phyloP scores from a whole-genome alignment of 1,284 basidiomycete genomes.

The Rhodotorula mucilaginosa region DNA sequence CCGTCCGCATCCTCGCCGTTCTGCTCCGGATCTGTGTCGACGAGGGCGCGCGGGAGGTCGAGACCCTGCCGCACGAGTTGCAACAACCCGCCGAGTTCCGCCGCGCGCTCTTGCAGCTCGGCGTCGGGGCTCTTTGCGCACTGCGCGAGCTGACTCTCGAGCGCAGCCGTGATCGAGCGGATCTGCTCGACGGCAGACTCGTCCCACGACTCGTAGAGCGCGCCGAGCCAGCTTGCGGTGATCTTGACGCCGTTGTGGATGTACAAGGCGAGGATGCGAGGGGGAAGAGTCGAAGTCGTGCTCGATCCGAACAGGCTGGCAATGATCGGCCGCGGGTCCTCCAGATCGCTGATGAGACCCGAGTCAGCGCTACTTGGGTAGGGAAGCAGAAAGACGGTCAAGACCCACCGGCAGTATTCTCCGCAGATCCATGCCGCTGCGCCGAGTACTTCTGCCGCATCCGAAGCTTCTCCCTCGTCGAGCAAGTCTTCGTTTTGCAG shows the following conservation, averaged over 20 bases:
- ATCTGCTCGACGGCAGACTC: slow-evolving; percentile 55
- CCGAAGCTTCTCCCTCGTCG: slow-evolving; percentile 53
- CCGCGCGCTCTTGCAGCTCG: slow-evolving; percentile 79
- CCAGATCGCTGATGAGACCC: slow-evolving; percentile 41
- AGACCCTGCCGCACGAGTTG: slow-evolving; percentile 30
- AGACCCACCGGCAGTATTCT: slow-evolving; percentile 74
- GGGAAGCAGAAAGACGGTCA: not conserved
- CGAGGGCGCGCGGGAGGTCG: slow-evolving; percentile 23
- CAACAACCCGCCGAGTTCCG: slow-evolving; percentile 24
- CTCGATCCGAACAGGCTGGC: slow-evolving; percentile 60
- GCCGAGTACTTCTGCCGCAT: slow-evolving; percentile 71
- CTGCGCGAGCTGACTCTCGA: slow-evolving; percentile 33
- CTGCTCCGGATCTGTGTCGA: not conserved
- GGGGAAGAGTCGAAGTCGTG: slow-evolving; percentile 57
- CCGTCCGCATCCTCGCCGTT: not conserved
- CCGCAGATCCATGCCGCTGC: slow-evolving; percentile 95
- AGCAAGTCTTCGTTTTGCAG: slow-evolving; percentile 73
- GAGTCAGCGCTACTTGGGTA: rapidly evolving
- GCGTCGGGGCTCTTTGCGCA: slow-evolving; percentile 55
- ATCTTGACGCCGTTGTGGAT: slow-evolving; percentile 82
- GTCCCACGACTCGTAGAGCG: slow-evolving; percentile 71
- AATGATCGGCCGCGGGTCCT: slow-evolving; percentile 44
- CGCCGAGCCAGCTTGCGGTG: slow-evolving; percentile 77
- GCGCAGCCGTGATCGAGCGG: slow-evolving; percentile 30
- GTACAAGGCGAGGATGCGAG: slow-evolving; percentile 69